Evolutionary conservation across 495 filamentous ascomycete species (phyloP), one percentile per base, ranked within the genome.

Genomic region (Xylaria curta): DNA sequence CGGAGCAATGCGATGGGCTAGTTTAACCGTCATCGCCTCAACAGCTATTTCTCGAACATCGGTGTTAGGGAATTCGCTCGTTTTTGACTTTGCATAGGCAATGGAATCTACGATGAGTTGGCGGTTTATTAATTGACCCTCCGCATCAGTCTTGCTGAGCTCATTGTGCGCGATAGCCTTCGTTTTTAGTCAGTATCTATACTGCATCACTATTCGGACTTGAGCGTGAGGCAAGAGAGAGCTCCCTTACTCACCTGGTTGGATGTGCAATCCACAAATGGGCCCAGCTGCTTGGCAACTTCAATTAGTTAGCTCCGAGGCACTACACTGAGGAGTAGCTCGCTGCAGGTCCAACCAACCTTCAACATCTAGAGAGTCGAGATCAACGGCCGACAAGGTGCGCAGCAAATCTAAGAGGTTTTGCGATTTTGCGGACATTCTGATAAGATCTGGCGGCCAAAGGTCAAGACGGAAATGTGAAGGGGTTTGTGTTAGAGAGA

Each of bases 211-310:
- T 21, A 21, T 38, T 38, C 58, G 6, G 6, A 36, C 54, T 5
- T 3, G 56, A 38, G 9, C 31, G 15, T 38, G 17, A n/a, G 21
- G 3, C 19, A 28, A 9, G 17, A 44, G 56, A 46, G n/a, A 63
- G 6, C 33, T 40, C 9, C 6, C 10, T 63, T 5, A 21, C 75
- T 61, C 77, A 89, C 88, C 79, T 91, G 89, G 69, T 91, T 91
- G 3, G 89, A 91, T n/a, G 89, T 91, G 74, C 87, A 91, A 71
- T 91, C 89, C 24, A 84, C 81, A 72, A 91, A 92, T 0, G 87
- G 88, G 15, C 89, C 89, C 0, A 89, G 76, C 19, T 82, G 76
- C 72, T 80, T 83, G n/a, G 87, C 85, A 7, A 90, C 89, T 89
- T 66, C 51, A 15, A 1, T 10, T n/a, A 3, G 7, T 69, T 33